Base-by-base conservation (phyloP, 2,329 filamentous ascomycete species). In the Monilinia aucupariae region DNA sequence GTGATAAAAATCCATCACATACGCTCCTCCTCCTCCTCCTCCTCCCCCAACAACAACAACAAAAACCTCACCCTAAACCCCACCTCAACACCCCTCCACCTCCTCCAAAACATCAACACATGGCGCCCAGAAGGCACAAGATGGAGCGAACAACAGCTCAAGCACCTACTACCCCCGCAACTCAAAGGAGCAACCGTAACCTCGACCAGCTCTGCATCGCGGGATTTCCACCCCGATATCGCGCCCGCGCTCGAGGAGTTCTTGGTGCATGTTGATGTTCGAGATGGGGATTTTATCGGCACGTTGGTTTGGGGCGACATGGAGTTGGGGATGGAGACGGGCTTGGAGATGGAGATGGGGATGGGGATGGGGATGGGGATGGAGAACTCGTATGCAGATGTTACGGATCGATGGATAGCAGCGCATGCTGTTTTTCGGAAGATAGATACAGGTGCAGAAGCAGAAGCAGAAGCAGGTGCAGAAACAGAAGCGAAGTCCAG, bases 281-380 rank as follows among this genome's bases (percentile, higher is more conserved):
- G 30, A 47, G 41, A n/a, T 9, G 54, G 54, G 8, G 54, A 58
- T 47, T 47, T 34, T 13, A 58, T 58, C 9, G 54, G 41, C 47
- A 37, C n/a, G n/a, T 6, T 58, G 25, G 27, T 58, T 47, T 58
- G 41, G 54, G 41, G n/a, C 17, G 30, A 13, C n/a, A n/a, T n/a
- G n/a, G n/a, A n/a, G n/a, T n/a, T n/a, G n/a, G n/a, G n/a, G n/a
- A n/a, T n/a, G n/a, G n/a, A n/a, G n/a, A n/a, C n/a, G n/a, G n/a
- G n/a, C n/a, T n/a, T n/a, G n/a, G n/a, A n/a, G n/a, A n/a, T n/a
- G n/a, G n/a, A n/a, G n/a, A n/a, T n/a, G n/a, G n/a, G n/a, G n/a
- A n/a, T n/a, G n/a, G n/a, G n/a, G n/a, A n/a, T n/a, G n/a, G n/a
- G n/a, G n/a, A n/a, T n/a, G 27, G 6, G 6, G 15, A 22, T 20